A percentile compares a stretch with the other conserved stretches of the same genome.
These are phyloP conservation scores for Arachis hypogaea DNA, from an alignment of 306 rosid genomes.

Conservation along the genomic window DNA sequence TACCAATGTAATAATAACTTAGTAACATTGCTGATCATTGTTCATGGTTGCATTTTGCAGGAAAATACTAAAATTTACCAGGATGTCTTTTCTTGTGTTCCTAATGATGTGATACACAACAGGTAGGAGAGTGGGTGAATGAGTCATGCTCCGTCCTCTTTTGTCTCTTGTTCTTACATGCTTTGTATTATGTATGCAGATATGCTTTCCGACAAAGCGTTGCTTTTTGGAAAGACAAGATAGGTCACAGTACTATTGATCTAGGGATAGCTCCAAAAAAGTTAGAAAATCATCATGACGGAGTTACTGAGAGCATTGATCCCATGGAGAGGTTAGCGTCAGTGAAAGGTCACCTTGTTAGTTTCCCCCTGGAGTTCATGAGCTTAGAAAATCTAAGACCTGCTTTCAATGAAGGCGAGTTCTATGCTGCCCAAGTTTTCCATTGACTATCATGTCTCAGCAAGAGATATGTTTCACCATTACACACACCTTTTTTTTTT, in stretches of 20 bases:
- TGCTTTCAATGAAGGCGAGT: conserved; percentile 88
- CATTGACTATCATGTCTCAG: conserved; percentile 51
- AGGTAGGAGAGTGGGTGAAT: conserved; percentile 54
- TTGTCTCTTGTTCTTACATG: conserved; percentile 38
- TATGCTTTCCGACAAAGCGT: conserved; percentile 77
- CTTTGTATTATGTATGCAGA: conserved; percentile 44
- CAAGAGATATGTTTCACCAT: not conserved
- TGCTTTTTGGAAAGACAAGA: conserved; percentile 69
- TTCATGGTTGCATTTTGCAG: conserved; percentile 51
- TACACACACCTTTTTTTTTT: not conserved
- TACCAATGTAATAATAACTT: too few relatives aligned
- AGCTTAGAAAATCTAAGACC: conserved; percentile 91
- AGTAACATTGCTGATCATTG: conserved; percentile 29
- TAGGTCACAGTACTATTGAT: conserved; percentile 88
- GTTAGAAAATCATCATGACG: conserved; percentile 59
- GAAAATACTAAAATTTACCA: conserved; percentile 83
- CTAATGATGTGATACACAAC: conserved; percentile 82
- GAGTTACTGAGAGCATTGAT: conserved; percentile 55
- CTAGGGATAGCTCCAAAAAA: conserved; percentile 80
- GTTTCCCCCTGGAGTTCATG: conserved; percentile 90
- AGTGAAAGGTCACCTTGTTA: conserved; percentile 86
- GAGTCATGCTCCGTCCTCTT: not conserved
- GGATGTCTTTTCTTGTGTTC: conserved; percentile 89
- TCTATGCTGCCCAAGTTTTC: conserved; percentile 90
- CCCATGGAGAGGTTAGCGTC: conserved; percentile 69